Conservation (phyloP, 2,329 filamentous ascomycete genomes). For the Epichloe scottii region DNA sequence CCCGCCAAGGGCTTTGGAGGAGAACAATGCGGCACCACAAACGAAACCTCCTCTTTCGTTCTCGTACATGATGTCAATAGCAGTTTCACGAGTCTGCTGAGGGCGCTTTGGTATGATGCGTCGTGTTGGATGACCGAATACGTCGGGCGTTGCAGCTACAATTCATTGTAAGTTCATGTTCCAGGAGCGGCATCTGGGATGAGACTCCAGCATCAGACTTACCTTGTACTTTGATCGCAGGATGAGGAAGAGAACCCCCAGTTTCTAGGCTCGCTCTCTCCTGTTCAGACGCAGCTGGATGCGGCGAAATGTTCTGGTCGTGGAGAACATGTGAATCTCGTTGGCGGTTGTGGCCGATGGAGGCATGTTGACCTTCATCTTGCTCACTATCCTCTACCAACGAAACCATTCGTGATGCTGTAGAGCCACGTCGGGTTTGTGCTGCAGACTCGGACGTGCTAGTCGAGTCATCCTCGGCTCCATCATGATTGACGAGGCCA, state of each 20-base stretch:
- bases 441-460: conserved; percentile 8
- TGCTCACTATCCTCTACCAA: conserved; percentile 1
- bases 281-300: not conserved
- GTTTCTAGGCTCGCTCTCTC: not conserved
- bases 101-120: conserved; percentile 23
- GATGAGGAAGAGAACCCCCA: conserved; percentile 7
- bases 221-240: conserved; percentile 21
- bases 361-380: not conserved
- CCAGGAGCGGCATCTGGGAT: not conserved
- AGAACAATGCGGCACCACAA: conserved; percentile 85
- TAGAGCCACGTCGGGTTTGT: conserved; percentile 2
- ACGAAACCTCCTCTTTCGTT: conserved; percentile 87
- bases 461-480: conserved; percentile 8
- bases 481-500: conserved; percentile 46
- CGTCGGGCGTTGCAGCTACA: conserved; percentile 19
- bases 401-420: conserved; percentile 8
- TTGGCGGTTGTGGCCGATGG: not conserved
- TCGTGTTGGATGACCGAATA: conserved; percentile 13
- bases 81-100: conserved; percentile 34
- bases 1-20: conserved; percentile 68
- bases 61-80: conserved; percentile 84
- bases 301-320: not conserved
- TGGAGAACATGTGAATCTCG: not conserved
- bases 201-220: not conserved
- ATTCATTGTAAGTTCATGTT: not conserved